Percentiles rank a stretch among this genome's conserved stretches.
Conservation (phyloP, 768 basidiomycete species). For the Boletus pseudopeckii region DNA sequence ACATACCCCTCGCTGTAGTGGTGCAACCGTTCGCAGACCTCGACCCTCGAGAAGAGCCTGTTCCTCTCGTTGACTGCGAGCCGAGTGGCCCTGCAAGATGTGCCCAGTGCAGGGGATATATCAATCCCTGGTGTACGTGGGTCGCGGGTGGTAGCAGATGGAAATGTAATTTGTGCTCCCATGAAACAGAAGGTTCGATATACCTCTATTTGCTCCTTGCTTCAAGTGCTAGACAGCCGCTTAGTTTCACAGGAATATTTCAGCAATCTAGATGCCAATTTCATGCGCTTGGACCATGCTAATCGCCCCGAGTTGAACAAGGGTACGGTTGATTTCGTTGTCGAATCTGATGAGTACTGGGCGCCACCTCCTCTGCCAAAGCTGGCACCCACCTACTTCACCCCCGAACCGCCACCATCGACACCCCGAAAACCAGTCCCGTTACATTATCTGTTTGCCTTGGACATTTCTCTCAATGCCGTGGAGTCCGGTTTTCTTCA, state of each 20-base stretch:
- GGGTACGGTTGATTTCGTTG: slow-evolving; percentile 90
- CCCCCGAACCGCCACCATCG: slow-evolving; percentile 44
- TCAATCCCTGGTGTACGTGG: slow-evolving; percentile 94
- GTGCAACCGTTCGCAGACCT: slow-evolving; percentile 89
- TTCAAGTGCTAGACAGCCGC: background rate
- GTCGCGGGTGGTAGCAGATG: slow-evolving; percentile 77
- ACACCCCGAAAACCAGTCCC: slow-evolving; percentile 55
- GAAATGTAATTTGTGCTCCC: slow-evolving; percentile 88
- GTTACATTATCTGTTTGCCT: slow-evolving; percentile 77
- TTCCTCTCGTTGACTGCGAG: slow-evolving; percentile 75
- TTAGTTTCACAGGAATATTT: slow-evolving; percentile 82
- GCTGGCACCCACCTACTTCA: slow-evolving; percentile 51
- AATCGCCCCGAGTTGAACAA: slow-evolving; percentile 83
- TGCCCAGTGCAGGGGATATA: slow-evolving; percentile 77
- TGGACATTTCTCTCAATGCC: slow-evolving; percentile 78
- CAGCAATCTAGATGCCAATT: slow-evolving; percentile 73
- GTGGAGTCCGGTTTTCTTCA: slow-evolving; percentile 66
- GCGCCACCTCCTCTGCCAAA: slow-evolving; percentile 62
- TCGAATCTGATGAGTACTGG: slow-evolving; percentile 78
- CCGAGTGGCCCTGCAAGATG: slow-evolving; percentile 80
- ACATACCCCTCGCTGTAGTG: slow-evolving; percentile 78
- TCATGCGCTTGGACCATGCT: slow-evolving; percentile 74
- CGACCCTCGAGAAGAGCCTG: slow-evolving; percentile 71
- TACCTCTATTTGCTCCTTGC: background rate
- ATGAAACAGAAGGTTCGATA: slow-evolving; percentile 76